Percentiles rank a stretch among this genome's conserved stretches.
Conservation (phyloP, 371 early-diverging fungal species). For the Caulochytrium protostelioides region DNA sequence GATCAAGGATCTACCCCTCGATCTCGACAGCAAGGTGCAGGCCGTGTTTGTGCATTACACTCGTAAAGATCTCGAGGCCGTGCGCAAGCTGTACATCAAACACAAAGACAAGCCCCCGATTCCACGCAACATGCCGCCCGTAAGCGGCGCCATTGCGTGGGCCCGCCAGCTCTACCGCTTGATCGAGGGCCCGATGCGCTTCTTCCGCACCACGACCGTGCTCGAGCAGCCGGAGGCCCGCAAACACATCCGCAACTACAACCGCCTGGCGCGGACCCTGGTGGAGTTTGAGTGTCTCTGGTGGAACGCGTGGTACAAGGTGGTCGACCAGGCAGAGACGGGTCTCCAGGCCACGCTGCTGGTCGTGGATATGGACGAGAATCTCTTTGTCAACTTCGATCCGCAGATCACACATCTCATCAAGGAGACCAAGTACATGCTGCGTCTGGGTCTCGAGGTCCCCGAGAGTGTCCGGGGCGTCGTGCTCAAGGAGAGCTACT, state of each 20-base stretch:
- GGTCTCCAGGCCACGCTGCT: conserved; percentile 35
- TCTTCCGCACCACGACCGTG: conserved; percentile 25
- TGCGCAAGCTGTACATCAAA: conserved; percentile 32
- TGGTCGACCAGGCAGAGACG: conserved; percentile 32
- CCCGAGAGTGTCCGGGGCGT: conserved; percentile 24
- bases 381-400: conserved; percentile 38
- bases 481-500: conserved; percentile 28
- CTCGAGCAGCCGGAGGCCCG: conserved; percentile 26
- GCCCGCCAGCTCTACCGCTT: conserved; percentile 31
- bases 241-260: conserved; percentile 39
- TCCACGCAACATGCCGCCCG: conserved; percentile 32
- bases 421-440: conserved; percentile 29
- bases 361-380: conserved; percentile 17
- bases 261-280: conserved; percentile 31
- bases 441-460: conserved; percentile 24
- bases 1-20: conserved; percentile 35
- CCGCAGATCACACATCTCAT: conserved; percentile 31
- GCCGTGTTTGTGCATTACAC: conserved; percentile 37
- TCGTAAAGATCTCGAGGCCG: conserved; percentile 29
- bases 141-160: conserved; percentile 36
- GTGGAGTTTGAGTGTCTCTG: conserved; percentile 37
- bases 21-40: conserved; percentile 35
- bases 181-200: conserved; percentile 32
- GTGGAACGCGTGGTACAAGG: conserved; percentile 26
- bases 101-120: conserved; percentile 32